A percentile compares a stretch with the other conserved stretches of the same genome.
Conservation (phyloP, 225 moss, liverwort and hornwort species). For the Pseudoscleropodium purum region DNA sequence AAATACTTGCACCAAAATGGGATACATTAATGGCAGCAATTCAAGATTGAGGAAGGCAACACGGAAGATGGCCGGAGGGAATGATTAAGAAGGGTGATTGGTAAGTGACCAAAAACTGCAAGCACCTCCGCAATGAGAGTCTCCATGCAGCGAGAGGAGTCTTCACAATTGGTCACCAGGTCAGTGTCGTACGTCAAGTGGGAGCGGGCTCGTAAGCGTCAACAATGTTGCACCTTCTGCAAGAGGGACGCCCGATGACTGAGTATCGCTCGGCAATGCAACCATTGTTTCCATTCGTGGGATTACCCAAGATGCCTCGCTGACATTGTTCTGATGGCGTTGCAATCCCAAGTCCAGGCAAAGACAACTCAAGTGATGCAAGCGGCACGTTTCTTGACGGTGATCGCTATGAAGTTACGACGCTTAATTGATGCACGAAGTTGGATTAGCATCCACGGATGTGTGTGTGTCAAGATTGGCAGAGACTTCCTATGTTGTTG, state of each 20-base stretch:
- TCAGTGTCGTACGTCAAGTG: not conserved
- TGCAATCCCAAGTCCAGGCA: not conserved
- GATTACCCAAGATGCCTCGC: not conserved
- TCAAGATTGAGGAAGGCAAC: not conserved
- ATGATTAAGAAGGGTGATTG: not conserved
- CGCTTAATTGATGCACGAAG: not conserved
- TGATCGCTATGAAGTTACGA: not conserved
- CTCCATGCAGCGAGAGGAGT: not conserved
- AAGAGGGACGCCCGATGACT: not conserved
- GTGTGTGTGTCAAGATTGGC: not conserved
- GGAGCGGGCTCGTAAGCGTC: not conserved
- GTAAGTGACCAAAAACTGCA: not conserved
- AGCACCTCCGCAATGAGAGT: not conserved
- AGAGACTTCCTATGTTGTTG: not conserved
- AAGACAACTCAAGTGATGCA: not conserved
- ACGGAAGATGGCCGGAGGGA: not conserved
- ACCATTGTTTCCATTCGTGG: not conserved
- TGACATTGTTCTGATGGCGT: not conserved
- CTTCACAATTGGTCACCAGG: not conserved
- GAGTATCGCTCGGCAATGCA: not conserved
- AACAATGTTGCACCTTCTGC: not conserved
- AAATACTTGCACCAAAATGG: not conserved
- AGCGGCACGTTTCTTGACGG: not conserved
- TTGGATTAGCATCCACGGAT: not conserved
- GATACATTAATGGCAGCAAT: not conserved